phyloP scores from a whole-genome alignment of 768 basidiomycete species.

The Auricularia cornea region DNA sequence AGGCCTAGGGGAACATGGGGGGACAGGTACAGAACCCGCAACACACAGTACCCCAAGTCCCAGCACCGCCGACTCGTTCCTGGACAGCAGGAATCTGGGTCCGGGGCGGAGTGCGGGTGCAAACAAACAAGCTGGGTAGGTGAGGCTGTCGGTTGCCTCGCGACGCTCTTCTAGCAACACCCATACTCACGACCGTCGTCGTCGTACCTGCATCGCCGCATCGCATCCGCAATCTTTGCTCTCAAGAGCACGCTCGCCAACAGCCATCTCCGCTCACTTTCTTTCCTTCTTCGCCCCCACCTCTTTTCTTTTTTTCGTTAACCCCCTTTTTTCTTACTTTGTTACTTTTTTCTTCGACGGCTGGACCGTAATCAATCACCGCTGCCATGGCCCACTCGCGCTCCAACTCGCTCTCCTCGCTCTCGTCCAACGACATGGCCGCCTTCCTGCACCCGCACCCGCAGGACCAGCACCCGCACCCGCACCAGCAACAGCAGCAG shows the following conservation, averaged over 20 bases:
- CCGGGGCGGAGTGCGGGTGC: too few relatives aligned
- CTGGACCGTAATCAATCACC: neutral
- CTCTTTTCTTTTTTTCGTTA: slow-evolving; percentile 19
- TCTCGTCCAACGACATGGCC: slow-evolving; percentile 56
- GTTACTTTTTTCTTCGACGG: neutral
- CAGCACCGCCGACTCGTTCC: too few relatives aligned
- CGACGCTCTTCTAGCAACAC: neutral
- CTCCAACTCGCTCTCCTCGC: slow-evolving; percentile 70
- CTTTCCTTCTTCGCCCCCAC: neutral
- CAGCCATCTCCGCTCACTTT: neutral
- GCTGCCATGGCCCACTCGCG: slow-evolving; percentile 54
- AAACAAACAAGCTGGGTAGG: too few relatives aligned
- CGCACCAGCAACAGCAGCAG: slow-evolving; percentile 16
- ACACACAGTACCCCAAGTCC: too few relatives aligned
- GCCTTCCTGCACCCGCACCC: slow-evolving; percentile 38
- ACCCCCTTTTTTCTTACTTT: slow-evolving; percentile 9
- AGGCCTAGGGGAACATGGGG: too few relatives aligned
- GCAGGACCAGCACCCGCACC: slow-evolving; percentile 52
- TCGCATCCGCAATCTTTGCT: neutral
- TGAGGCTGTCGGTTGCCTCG: too few relatives aligned
- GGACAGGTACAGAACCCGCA: too few relatives aligned
- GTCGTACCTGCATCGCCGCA: neutral
- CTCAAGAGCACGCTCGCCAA: slow-evolving; percentile 1
- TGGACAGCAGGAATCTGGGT: too few relatives aligned
- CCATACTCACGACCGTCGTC: neutral